Conservation (phyloP, 257 asterid species). For the Nicotiana paniculata region DNA sequence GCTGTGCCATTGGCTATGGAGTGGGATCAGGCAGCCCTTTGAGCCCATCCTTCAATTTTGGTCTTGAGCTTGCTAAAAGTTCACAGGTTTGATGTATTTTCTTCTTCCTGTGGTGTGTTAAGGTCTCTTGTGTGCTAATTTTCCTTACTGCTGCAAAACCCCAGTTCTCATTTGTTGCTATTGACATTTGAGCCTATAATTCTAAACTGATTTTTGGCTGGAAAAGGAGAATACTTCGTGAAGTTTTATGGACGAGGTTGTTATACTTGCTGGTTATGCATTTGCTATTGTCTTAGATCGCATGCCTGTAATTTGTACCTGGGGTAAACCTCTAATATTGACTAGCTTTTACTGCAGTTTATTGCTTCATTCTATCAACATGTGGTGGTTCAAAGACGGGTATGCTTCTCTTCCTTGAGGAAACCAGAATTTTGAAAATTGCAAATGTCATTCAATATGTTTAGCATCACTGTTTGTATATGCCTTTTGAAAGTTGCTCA, state of each 20-base stretch:
- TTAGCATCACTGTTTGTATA: background rate
- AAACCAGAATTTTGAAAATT: background rate
- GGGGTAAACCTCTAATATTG: background rate
- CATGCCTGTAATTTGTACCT: conserved; percentile 7
- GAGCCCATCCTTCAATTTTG: conserved; percentile 91
- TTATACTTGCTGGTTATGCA: background rate
- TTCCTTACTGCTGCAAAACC: background rate
- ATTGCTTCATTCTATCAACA: conserved; percentile 95
- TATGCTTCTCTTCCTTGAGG: conserved; percentile 25
- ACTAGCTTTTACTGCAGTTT: conserved; percentile 51
- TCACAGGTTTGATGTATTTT: conserved; percentile 57
- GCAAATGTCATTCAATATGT: background rate
- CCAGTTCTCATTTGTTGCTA: background rate
- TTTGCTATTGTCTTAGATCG: background rate
- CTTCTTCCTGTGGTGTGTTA: background rate
- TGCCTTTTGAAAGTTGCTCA: background rate
- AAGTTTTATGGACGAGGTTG: background rate
- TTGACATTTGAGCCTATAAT: background rate
- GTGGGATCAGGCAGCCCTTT: conserved; percentile 87
- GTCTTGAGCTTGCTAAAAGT: conserved; percentile 76
- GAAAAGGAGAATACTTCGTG: background rate
- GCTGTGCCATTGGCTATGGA: conserved; percentile 90
- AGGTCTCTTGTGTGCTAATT: background rate
- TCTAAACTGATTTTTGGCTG: background rate
- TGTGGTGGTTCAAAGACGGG: conserved; percentile 94